phyloP scores from a whole-genome alignment of 2,329 filamentous ascomycete species.

The Neopestalotiopsis sp. region DNA sequence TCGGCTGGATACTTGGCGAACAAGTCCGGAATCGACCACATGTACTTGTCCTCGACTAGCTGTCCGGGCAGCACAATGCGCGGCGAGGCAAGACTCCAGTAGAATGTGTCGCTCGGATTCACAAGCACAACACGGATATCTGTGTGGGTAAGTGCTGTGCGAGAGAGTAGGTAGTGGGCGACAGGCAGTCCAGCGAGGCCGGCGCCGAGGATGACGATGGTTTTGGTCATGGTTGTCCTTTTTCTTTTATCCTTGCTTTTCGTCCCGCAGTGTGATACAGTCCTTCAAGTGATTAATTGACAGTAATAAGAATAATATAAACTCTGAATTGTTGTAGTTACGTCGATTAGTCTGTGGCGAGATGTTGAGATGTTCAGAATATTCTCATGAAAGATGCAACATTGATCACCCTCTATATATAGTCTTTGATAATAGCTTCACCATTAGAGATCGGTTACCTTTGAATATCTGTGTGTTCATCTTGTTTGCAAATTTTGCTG shows the following conservation, averaged over 20 bases:
- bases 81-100: conserved; percentile 54
- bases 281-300: neutral
- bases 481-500: neutral
- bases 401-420: neutral
- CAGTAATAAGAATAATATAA: neutral
- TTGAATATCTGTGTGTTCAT: neutral
- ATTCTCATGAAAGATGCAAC: neutral
- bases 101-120: conserved; percentile 52
- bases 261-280: neutral
- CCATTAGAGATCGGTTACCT: neutral
- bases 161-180: conserved; percentile 56
- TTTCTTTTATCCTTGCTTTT: neutral
- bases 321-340: neutral
- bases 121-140: conserved; percentile 52
- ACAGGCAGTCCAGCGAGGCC: conserved; percentile 51
- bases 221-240: conserved; percentile 32
- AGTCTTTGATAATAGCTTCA: neutral
- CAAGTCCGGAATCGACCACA: conserved; percentile 43
- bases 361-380: neutral
- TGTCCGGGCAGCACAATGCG: conserved; percentile 53
- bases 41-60: conserved; percentile 46
- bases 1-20: conserved; percentile 53
- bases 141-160: conserved; percentile 42
- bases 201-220: conserved; percentile 56
- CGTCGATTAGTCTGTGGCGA: neutral